Base-by-base conservation (phyloP, 73 alveolate genomes). In the Paramecium primaurelia region DNA sequence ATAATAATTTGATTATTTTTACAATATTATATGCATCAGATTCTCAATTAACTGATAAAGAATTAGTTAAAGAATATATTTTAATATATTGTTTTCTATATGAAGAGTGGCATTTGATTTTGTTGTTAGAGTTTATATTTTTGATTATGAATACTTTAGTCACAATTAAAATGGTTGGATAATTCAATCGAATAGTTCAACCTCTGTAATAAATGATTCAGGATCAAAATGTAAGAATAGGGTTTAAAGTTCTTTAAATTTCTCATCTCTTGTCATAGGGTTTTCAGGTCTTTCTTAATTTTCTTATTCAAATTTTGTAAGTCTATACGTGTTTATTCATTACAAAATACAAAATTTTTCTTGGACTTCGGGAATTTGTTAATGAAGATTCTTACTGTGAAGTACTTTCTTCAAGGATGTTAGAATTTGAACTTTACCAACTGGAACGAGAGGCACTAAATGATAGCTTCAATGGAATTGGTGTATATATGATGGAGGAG, bases 401-500 rank as follows among this genome's bases (percentile, higher is more conserved):
- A 54, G 69, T 64, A 28, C 47, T 28, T 28, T 64, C 47, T 28
- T 64, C 42, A 12, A 28, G 20, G 51, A 64, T 64, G 42, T 6
- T 64, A 64, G 42, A 32, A 32, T 64, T 22, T 28, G 47, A 64
- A 28, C 47, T 34, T 64, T 64, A 64, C 84, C 47, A 25, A 34
- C 84, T 64, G 84, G 84, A 64, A 64, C 84, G 18, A 64, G 84
- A 64, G 9, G 22, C 45, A 64, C 84, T 28, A 3, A 64, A 18
- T 28, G 84, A 64, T 11, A 64, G 84, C 47, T 64, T 64, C 84
- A 64, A 64, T 28, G 84, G 84, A 2, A 64, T 64, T 11, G 84
- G 84, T 64, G 84, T 64, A 64, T 64, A 64, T 28, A 64, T 64
- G 49, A 64, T 64, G 84, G 84, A 64, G 47, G 84, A 64, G 22